Conservation (phyloP, 306 rosid genomes). For the Prunus padus region DNA sequence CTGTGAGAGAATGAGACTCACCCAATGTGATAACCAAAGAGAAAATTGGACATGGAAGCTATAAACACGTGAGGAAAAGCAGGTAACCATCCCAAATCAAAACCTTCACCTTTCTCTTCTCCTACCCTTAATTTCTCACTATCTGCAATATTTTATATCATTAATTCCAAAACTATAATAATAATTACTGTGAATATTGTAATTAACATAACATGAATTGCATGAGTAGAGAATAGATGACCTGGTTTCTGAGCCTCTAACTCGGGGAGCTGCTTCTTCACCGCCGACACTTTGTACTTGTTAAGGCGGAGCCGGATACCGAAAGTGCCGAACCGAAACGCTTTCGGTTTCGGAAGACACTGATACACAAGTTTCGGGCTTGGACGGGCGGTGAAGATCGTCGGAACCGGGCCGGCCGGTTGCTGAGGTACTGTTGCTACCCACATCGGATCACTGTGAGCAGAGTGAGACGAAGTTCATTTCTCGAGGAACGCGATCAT, state of each 20-base stretch:
- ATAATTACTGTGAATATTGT: not conserved
- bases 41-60: constrained; percentile 81
- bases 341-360: constrained; percentile 4
- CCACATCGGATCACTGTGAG: constrained; percentile 31
- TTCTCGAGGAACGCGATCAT: not conserved
- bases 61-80: constrained; percentile 72
- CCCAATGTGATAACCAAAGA: constrained; percentile 93
- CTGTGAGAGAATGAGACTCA: constrained; percentile 22
- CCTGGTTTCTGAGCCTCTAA: constrained; percentile 24
- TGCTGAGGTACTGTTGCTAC: constrained; percentile 19
- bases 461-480: not conserved
- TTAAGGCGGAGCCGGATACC: constrained; percentile 19
- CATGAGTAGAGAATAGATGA: constrained; percentile 9
- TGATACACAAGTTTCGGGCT: not conserved
- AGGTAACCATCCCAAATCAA: constrained; percentile 68
- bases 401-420: constrained; percentile 16
- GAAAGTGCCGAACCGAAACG: constrained; percentile 5
- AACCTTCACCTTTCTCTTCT: constrained; percentile 24
- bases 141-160: constrained; percentile 27
- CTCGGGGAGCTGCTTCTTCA: constrained; percentile 38
- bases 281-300: constrained; percentile 35
- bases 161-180: not conserved
- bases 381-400: not conserved
- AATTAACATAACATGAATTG: not conserved
- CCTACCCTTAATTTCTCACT: constrained; percentile 26